Base-by-base conservation (phyloP, 1,284 basidiomycete genomes). In the Gymnopus androsaceus region DNA sequence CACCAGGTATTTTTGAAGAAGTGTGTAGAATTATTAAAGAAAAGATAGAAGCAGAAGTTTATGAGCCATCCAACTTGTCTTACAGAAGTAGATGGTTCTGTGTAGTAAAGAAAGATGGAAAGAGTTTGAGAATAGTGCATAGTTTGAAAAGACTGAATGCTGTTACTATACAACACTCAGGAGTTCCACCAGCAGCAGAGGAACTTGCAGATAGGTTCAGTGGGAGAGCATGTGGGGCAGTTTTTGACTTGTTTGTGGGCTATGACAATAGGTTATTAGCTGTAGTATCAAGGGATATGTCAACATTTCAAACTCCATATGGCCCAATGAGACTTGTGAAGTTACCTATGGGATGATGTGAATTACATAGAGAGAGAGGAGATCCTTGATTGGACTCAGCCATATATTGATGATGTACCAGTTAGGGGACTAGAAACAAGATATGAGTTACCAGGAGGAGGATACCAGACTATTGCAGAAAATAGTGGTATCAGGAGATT, bases 341-440 rank as follows among this genome's bases (percentile, higher is more conserved):
- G 0, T 55, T 76, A 0, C 75, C 73, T 0, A 74, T 73, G 72
- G 75, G 75, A 0, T 36, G 63, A 72, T 55, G 61, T 76, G 1
- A 68, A 66, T 0, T 68, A 66, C 48, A 74, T 74, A n/a, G n/a
- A n/a, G 0, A 64, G 71, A 33, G 57, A 60, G 3, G 67, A 77
- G 47, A 74, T 76, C n/a, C 68, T 68, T 2, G 27, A 72, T 8
- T n/a, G 64, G 14, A 67, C 72, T 2, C 57, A 61, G 2, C 67
- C 67, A 2, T 76, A 67, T 51, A 66, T 72, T 31, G 67, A 73
- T 53, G 69, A 73, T 56, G 61, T 62, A 19, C 62, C 65, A 0
- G 47, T 66, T 4, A 56, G 58, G 54, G 70, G 66, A 3, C 68
- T 63, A 1, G 37, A 36, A 8, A 63, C 59, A 0, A 52, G 62